Evolutionary conservation across 805 yeast genomes (phyloP), one percentile per base, ranked within the genome.

Genomic region (Metschnikowia colocasiae): DNA sequence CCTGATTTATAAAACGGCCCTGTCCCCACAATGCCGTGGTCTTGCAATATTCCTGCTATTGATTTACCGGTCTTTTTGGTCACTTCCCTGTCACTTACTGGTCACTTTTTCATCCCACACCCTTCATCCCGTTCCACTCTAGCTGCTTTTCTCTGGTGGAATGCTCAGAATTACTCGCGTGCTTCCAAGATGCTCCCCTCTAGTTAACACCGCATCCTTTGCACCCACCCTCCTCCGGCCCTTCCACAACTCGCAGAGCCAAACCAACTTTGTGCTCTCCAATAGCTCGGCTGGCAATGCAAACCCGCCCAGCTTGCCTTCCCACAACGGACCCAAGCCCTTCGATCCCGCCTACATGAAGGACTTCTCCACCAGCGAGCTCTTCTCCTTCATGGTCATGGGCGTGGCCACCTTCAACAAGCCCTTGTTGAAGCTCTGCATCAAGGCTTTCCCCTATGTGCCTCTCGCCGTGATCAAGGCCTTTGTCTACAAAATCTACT

Each of bases 401-500:
- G 94, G 94, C 6, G 49, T 80, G 35, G 84, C 84, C 35, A 85
- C 92, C 1, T 54, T 83, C 29, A 81, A 81, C 62, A 83, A 81
- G 57, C 75, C 83, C 30, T 74, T 82, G 29, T 71, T 87, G 53
- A 72, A 83, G 50, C 47, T 78, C 6, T 83, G 82, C 41, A 82
- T 85, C 57, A 81, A 77, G 55, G 36, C 78, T 6, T 87, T 86
- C 68, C 95, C 95, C 2, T 80, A 76, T 53, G 78, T 84, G 7
- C 98, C 98, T 18, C 71, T 85, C 55, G 74, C 79, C 51, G 45
- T 89, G 35, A 76, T 91, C 52, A 87, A 82, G 66, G 67, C 79
- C 34, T 73, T 89, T 52, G 87, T 91, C 15, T 90, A 87, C 63
- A 85, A 85, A 50, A 76, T 87, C 51, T 91, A 92, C 69, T 85